A percentile compares a stretch with the other conserved stretches of the same genome.
These are phyloP conservation scores for Malassezia pachydermatis DNA, from an alignment of 1,284 basidiomycete genomes.

Conservation along the genomic window DNA sequence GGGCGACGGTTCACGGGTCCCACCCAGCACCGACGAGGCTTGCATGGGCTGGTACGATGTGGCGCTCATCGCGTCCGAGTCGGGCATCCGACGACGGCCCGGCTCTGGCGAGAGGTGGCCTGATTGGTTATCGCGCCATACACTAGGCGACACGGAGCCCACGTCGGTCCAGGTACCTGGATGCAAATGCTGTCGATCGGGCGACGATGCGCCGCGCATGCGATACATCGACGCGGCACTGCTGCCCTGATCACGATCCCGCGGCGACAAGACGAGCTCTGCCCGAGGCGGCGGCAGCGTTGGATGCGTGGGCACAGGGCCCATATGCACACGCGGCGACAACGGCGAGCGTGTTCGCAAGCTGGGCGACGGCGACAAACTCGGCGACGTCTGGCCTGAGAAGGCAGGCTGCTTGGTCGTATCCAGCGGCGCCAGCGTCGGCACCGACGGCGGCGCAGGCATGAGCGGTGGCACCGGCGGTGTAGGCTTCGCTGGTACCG, in stretches of 20 bases:
- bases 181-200: slow-evolving; percentile 1
- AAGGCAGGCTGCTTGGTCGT: no score
- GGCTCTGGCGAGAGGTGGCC: neutral
- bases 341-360: no score
- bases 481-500: no score
- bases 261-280: slow-evolving; percentile 12
- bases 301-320: neutral
- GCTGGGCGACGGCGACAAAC: no score
- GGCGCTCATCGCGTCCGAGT: slow-evolving; percentile 5
- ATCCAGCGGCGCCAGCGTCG: neutral
- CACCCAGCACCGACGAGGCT: no score
- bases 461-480: neutral
- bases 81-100: no score
- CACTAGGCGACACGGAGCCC: neutral
- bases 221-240: slow-evolving; percentile 1
- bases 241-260: slow-evolving; percentile 8
- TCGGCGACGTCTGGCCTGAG: no score
- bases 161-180: neutral
- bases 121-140: neutral
- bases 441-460: neutral
- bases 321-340: no score
- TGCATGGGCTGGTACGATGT: neutral
- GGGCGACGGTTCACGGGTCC: no score
- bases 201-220: slow-evolving; percentile 12
- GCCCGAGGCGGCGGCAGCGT: slow-evolving; percentile 12